A percentile compares a stretch with the other conserved stretches of the same genome.
Conservation (phyloP, 176 grass and related monocot species). For the Tuctoria greenei region DNA sequence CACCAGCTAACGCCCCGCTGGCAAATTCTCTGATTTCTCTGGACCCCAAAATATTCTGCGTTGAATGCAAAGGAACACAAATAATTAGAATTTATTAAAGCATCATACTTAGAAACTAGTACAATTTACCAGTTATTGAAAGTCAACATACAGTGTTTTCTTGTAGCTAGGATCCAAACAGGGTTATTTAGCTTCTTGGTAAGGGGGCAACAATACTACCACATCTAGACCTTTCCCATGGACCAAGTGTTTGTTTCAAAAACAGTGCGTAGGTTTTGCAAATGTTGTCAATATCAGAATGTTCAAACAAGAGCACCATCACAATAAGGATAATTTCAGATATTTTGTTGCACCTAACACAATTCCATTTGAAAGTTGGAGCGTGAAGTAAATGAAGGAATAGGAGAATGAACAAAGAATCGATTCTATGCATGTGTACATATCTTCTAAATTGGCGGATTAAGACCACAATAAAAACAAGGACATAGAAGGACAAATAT, state of each 20-base stretch:
- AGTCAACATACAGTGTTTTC: too few relatives aligned
- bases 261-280: background rate
- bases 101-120: too few relatives aligned
- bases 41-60: conserved; percentile 48
- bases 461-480: background rate
- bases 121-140: too few relatives aligned
- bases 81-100: background rate
- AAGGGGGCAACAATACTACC: background rate
- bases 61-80: background rate
- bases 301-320: background rate
- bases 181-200: background rate
- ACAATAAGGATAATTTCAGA: background rate
- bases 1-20: conserved; percentile 80
- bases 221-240: background rate
- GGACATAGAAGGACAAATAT: background rate
- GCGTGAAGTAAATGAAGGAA: background rate
- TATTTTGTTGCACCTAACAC: background rate
- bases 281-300: background rate
- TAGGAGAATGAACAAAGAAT: too few relatives aligned
- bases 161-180: background rate
- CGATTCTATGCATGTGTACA: too few relatives aligned
- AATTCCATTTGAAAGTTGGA: conserved; percentile 28
- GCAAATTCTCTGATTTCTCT: conserved; percentile 73
- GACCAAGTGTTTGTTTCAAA: background rate
- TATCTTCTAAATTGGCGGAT: conserved; percentile 15